Conservation (phyloP, 768 basidiomycete genomes). For the Boletellus ananiceps region DNA sequence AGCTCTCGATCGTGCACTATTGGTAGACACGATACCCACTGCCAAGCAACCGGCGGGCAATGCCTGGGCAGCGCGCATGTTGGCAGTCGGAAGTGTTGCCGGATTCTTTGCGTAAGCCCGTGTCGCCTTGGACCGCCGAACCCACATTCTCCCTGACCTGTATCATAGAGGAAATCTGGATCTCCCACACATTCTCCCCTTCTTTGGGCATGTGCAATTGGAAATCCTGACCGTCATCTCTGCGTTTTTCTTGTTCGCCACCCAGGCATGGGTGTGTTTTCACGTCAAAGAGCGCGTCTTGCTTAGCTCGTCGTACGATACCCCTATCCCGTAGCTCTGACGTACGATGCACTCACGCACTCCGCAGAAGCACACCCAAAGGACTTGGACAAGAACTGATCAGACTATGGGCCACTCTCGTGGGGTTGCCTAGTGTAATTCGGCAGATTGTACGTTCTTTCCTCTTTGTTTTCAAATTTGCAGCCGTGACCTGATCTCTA, state of each 20-base stretch:
- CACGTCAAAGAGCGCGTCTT: constrained; percentile 74
- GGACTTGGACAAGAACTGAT: constrained; percentile 44
- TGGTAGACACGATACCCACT: constrained; percentile 81
- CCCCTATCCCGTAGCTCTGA: not conserved
- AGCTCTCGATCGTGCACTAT: constrained; percentile 84
- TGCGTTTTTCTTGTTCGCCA: constrained; percentile 56
- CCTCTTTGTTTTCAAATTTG: constrained; percentile 1
- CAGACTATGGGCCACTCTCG: constrained; percentile 68
- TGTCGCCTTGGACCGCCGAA: not conserved
- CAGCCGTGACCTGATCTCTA: constrained; percentile 26
- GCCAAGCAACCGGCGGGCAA: constrained; percentile 78
- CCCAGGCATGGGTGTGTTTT: constrained; percentile 59
- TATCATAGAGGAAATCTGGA: constrained; percentile 69
- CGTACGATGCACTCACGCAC: constrained; percentile 3
- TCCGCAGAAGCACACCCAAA: constrained; percentile 19
- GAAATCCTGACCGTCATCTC: constrained; percentile 78
- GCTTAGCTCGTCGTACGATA: constrained; percentile 35
- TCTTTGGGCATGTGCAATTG: constrained; percentile 75
- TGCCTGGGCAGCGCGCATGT: constrained; percentile 95
- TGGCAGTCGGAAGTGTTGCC: constrained; percentile 77
- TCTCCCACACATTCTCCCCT: constrained; percentile 63
- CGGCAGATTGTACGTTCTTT: constrained; percentile 64
- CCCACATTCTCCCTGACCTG: not conserved
- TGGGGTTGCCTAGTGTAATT: constrained; percentile 68
- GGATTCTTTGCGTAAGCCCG: constrained; percentile 80